A percentile compares a stretch with the other conserved stretches of the same genome.
These are phyloP conservation scores for Oryza punctata DNA, from an alignment of 176 grass and related monocot genomes.

Conservation along the genomic window DNA sequence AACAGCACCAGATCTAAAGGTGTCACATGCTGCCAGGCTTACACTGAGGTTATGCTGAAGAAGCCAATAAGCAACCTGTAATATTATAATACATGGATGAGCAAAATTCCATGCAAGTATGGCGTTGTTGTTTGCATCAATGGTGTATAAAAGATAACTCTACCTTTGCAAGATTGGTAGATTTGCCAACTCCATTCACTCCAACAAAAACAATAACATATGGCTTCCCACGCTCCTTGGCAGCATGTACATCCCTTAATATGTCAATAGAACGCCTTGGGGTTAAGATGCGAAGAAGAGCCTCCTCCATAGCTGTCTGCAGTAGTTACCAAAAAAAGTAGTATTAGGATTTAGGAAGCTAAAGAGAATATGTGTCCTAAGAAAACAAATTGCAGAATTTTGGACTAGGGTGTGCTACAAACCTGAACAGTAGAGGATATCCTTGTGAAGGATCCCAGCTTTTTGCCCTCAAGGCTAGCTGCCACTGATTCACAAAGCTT, in stretches of 20 bases:
- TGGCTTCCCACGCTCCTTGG: constrained; percentile 90
- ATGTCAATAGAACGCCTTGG: constrained; percentile 93
- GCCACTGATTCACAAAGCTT: constrained; percentile 81
- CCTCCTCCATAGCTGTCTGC: constrained; percentile 95
- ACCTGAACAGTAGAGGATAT: constrained; percentile 96
- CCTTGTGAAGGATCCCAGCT: constrained; percentile 92
- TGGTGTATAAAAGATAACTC: constrained; percentile 6
- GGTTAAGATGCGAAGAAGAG: constrained; percentile 85
- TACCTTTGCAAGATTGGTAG: constrained; percentile 96
- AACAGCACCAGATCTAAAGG: constrained; percentile 93
- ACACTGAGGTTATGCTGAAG: constrained; percentile 88
- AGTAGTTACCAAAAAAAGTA: constrained; percentile 11
- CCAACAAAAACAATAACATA: constrained; percentile 97
- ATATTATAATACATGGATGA: not conserved
- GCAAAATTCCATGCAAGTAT: not conserved
- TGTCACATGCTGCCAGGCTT: constrained; percentile 87
- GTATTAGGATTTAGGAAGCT: not conserved
- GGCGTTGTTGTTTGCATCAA: not conserved
- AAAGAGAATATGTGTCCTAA: not conserved
- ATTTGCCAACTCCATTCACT: constrained; percentile 98
- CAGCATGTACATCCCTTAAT: constrained; percentile 86
- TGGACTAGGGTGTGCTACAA: constrained; percentile 2
- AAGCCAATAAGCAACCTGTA: constrained; percentile 94
- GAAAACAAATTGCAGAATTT: not conserved
- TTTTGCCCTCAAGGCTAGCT: constrained; percentile 74